Evolutionary conservation across 129 eudicot species (phyloP).

Genomic region (Arctium minus): DNA sequence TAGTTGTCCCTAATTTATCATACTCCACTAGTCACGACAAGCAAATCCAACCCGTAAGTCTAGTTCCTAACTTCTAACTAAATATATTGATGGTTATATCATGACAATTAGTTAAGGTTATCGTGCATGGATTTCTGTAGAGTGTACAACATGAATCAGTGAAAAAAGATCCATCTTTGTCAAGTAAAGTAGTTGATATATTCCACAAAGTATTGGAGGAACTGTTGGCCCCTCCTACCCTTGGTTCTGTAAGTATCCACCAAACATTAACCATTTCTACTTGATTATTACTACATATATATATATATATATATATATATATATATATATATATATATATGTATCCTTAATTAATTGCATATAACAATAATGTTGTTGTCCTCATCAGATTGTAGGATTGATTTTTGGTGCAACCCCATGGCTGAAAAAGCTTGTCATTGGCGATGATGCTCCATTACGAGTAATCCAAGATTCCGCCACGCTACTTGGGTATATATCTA

Average conservation of each 20-base stretch:
- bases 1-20: conserved; percentile 34
- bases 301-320: too few relatives aligned
- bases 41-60: conserved; percentile 37
- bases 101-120: not conserved
- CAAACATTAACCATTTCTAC: not conserved
- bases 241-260: conserved; percentile 65
- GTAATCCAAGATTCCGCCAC: conserved; percentile 61
- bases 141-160: conserved; percentile 25
- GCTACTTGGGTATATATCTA: conserved; percentile 73
- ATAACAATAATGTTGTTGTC: not conserved
- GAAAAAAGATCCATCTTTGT: conserved; percentile 13
- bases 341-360: not conserved
- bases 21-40: conserved; percentile 15
- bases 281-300: too few relatives aligned
- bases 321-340: too few relatives aligned
- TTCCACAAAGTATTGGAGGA: conserved; percentile 51
- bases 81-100: not conserved
- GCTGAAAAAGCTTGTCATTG: conserved; percentile 62
- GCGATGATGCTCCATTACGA: conserved; percentile 66
- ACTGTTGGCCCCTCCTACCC: conserved; percentile 76
- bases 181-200: conserved; percentile 36
- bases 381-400: conserved; percentile 62
- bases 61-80: not conserved
- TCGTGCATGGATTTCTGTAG: conserved; percentile 12
- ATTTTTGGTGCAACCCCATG: conserved; percentile 55